phyloP scores from a whole-genome alignment of 2,329 filamentous ascomycete genomes.

The Waltergamsia citrina region DNA sequence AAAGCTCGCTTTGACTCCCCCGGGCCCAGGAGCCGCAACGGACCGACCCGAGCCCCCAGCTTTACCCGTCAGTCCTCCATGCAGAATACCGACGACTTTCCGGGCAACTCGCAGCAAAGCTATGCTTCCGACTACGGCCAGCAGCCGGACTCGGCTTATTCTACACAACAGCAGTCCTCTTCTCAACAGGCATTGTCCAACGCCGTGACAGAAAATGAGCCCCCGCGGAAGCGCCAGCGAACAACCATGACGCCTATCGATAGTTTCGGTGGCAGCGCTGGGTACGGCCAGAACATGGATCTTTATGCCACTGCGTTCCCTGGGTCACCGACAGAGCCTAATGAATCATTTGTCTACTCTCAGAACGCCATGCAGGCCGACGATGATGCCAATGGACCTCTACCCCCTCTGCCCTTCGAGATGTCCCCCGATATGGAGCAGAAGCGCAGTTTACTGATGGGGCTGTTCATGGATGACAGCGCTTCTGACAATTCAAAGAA shows the following conservation, averaged over 20 bases:
- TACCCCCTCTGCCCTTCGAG: conserved; percentile 55
- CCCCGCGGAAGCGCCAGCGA: conserved; percentile 70
- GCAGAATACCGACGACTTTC: conserved; percentile 59
- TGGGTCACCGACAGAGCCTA: conserved; percentile 69
- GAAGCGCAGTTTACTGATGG: conserved; percentile 74
- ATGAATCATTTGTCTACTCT: conserved; percentile 67
- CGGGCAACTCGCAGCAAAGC: conserved; percentile 76
- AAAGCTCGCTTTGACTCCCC: conserved; percentile 92
- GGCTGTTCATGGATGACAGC: conserved; percentile 68
- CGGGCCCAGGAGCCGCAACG: conserved; percentile 55
- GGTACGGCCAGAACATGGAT: conserved; percentile 38
- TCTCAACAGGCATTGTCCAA: conserved; percentile 1
- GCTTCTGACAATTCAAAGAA: conserved; percentile 64
- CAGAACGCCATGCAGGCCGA: conserved; percentile 35
- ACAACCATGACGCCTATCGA: conserved; percentile 45
- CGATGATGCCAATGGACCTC: conserved; percentile 45
- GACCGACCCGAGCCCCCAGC: conserved; percentile 56
- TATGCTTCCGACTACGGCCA: conserved; percentile 69
- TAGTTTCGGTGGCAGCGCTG: conserved; percentile 37
- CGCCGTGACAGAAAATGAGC: conserved; percentile 47
- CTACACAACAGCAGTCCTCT: conserved; percentile 37
- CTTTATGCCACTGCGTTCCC: conserved; percentile 40
- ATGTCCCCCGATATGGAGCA: conserved; percentile 59
- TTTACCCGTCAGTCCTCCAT: conserved; percentile 65
- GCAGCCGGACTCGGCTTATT: conserved; percentile 60